These are phyloP conservation scores for Triangularia setosa DNA, from an alignment of 2,329 filamentous ascomycete species.

Conservation along the genomic window DNA sequence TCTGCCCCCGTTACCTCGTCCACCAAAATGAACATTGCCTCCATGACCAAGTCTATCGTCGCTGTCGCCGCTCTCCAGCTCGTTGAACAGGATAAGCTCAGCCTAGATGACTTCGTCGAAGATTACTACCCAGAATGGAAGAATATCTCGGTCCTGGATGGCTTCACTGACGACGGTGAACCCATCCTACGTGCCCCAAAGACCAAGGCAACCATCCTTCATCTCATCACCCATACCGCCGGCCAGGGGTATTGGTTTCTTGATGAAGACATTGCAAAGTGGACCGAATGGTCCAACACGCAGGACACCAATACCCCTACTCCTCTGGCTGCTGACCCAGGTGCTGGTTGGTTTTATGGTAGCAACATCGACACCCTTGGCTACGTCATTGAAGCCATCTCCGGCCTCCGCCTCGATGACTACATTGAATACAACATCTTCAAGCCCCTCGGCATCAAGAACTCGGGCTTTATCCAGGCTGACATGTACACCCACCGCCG, in stretches of 20 bases:
- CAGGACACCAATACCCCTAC: neutral
- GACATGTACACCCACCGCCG: neutral
- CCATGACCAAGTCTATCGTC: constrained; percentile 4
- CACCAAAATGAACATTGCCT: constrained; percentile 2
- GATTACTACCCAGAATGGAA: constrained; percentile 3
- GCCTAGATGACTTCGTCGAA: constrained; percentile 1
- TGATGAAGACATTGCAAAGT: neutral
- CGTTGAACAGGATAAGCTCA: neutral
- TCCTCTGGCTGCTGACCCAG: neutral
- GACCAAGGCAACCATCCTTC: constrained; percentile 1
- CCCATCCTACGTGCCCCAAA: constrained; percentile 1
- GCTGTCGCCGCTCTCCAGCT: neutral
- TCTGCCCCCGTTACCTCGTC: constrained; percentile 1
- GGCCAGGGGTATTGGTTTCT: neutral
- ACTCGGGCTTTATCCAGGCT: neutral
- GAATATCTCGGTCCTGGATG: neutral
- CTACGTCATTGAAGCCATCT: constrained; percentile 1
- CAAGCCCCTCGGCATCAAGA: neutral
- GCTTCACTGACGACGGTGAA: neutral
- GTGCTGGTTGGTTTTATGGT: neutral
- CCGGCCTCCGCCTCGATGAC: neutral
- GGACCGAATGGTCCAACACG: neutral
- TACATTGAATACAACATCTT: constrained; percentile 5
- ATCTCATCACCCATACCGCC: constrained; percentile 1
- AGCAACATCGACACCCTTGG: neutral